Percentiles rank a stretch among this genome's conserved stretches.
These are phyloP conservation scores for Fusarium staphyleae DNA, from an alignment of 2,329 filamentous ascomycete species.

Conservation along the genomic window DNA sequence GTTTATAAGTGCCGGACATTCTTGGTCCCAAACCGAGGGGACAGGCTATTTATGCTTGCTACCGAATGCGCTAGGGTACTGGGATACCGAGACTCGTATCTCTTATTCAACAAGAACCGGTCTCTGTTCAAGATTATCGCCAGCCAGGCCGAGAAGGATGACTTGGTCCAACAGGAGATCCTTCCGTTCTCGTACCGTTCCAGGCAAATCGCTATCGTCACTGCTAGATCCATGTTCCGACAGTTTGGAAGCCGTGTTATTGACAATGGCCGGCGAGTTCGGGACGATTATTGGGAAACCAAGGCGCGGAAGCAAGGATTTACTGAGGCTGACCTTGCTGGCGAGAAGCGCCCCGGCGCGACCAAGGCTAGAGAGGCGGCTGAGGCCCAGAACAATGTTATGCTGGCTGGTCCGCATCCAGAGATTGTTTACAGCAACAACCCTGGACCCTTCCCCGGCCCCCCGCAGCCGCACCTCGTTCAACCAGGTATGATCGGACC, in stretches of 20 bases:
- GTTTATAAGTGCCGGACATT: conserved; percentile 95
- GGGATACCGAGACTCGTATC: conserved; percentile 95
- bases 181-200: conserved; percentile 97
- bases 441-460: conserved; percentile 68
- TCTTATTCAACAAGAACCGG: conserved; percentile 98
- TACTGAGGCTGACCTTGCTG: conserved; percentile 93
- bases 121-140: conserved; percentile 98
- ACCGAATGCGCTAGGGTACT: conserved; percentile 95
- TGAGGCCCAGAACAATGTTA: conserved; percentile 67
- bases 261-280: conserved; percentile 84
- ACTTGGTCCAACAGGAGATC: conserved; percentile 93
- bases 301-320: conserved; percentile 98
- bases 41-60: conserved; percentile 98
- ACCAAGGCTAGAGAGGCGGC: conserved; percentile 87
- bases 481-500: conserved; percentile 75
- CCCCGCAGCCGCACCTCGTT: conserved; percentile 72
- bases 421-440: conserved; percentile 89
- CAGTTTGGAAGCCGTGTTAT: conserved; percentile 97
- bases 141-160: conserved; percentile 94
- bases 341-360: conserved; percentile 93
- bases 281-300: conserved; percentile 98
- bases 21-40: conserved; percentile 85
- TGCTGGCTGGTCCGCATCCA: conserved; percentile 74
- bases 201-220: conserved; percentile 98
- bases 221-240: conserved; percentile 96